These are phyloP conservation scores for Pseudocercospora crystallina DNA, from an alignment of 2,329 filamentous ascomycete species.

Conservation along the genomic window DNA sequence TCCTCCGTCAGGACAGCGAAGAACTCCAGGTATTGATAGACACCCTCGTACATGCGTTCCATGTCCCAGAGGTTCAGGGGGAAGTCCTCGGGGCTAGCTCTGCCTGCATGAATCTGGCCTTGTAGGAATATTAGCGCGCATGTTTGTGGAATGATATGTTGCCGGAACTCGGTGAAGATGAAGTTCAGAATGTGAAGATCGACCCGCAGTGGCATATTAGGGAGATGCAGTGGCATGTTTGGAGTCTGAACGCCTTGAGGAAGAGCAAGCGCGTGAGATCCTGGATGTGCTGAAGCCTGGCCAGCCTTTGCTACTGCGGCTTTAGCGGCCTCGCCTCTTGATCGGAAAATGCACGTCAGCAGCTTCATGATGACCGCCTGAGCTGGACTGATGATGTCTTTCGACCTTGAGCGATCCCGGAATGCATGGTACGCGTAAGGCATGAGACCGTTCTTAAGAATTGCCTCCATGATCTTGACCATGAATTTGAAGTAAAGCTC, in stretches of 20 bases:
- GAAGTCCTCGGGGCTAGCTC: constrained; percentile 79
- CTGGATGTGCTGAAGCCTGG: constrained; percentile 9
- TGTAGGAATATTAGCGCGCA: constrained; percentile 93
- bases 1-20: constrained; percentile 87
- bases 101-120: constrained; percentile 77
- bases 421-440: constrained; percentile 91
- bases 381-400: constrained; percentile 93
- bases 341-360: constrained; percentile 83
- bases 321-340: constrained; percentile 47
- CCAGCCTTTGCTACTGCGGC: constrained; percentile 17
- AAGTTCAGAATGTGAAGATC: constrained; percentile 75
- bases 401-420: constrained; percentile 67
- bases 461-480: constrained; percentile 90
- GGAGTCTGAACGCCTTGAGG: background rate
- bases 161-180: constrained; percentile 88
- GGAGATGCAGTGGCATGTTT: constrained; percentile 9
- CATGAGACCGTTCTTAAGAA: constrained; percentile 83
- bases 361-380: constrained; percentile 91
- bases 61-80: constrained; percentile 96
- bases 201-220: constrained; percentile 45
- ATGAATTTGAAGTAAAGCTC: constrained; percentile 96
- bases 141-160: constrained; percentile 89
- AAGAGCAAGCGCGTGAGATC: constrained; percentile 6
- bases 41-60: constrained; percentile 91
- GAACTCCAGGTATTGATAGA: constrained; percentile 93